phyloP scores from a whole-genome alignment of 768 basidiomycete species.

The Lactarius psammicola region DNA sequence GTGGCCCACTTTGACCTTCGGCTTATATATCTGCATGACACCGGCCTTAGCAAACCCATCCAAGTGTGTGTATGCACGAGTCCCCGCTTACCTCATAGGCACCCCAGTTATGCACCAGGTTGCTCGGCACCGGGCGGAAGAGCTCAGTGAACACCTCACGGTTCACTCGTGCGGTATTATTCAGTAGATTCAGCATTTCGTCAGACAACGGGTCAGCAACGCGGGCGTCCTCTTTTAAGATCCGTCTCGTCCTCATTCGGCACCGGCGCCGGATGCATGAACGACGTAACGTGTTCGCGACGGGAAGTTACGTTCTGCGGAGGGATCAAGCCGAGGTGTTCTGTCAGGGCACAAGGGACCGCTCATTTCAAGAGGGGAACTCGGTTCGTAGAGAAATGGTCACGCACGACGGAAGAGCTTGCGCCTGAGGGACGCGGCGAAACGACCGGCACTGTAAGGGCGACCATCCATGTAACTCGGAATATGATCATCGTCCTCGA shows the following conservation, averaged over 20 bases:
- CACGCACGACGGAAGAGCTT: slow-evolving; percentile 72
- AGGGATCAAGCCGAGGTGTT: slow-evolving; percentile 82
- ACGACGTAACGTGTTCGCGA: slow-evolving; percentile 45
- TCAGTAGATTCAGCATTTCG: slow-evolving; percentile 58
- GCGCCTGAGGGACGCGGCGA: slow-evolving; percentile 81
- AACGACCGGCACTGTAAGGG: slow-evolving; percentile 67
- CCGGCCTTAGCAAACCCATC: not conserved
- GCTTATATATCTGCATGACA: slow-evolving; percentile 57
- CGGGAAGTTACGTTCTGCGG: slow-evolving; percentile 58
- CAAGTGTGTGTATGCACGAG: no score
- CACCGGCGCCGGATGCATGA: slow-evolving; percentile 79
- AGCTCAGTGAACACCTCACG: slow-evolving; percentile 83
- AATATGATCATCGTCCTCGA: slow-evolving; percentile 84
- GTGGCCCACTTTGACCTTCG: slow-evolving; percentile 78
- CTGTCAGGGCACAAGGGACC: slow-evolving; percentile 38
- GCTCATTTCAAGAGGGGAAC: slow-evolving; percentile 11
- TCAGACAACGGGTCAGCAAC: slow-evolving; percentile 80
- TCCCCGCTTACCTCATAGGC: slow-evolving; percentile 61
- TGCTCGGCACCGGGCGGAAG: slow-evolving; percentile 84
- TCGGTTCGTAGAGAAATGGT: not conserved
- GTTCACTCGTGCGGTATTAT: slow-evolving; percentile 72
- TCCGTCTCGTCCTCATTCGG: slow-evolving; percentile 66
- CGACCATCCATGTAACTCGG: slow-evolving; percentile 75
- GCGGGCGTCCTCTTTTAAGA: slow-evolving; percentile 52
- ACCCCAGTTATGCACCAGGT: slow-evolving; percentile 74